Evolutionary conservation across 495 filamentous ascomycete species (phyloP), one percentile per base, ranked within the genome.

Genomic region (Elasticomyces elasticus): DNA sequence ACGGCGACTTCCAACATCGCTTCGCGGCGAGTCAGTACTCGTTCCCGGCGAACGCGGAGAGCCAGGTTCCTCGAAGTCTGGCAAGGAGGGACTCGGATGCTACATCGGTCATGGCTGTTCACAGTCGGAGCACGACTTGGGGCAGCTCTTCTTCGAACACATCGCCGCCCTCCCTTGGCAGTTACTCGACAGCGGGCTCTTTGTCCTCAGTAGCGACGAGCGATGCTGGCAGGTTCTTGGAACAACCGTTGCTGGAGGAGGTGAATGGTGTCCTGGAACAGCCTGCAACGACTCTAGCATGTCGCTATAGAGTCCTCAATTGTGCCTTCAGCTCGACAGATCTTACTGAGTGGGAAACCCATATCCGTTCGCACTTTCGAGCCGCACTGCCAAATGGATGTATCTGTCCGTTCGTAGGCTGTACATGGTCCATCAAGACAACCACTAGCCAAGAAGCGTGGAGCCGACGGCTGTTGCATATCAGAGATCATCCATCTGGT

Each of bases 391-490:
- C 54, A 2, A 42, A 23, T 9, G 17, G 3, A n/a, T 49, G 26
- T 11, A 12, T 19, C 27, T 56, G 54, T 51, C 46, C 46, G n/a
- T 56, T 56, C 40, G 19, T 33, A 31, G 20, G 31, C 17, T 56
- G 54, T 20, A 20, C 26, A 5, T 56, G 54, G 54, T 13, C 17
- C 19, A 9, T 12, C 2, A 35, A 23, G 15, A 27, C 19, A 22
- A 13, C 24, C 4, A 1, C 46, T 15, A 37, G 46, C 17, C n/a
- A 51, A 10, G 12, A 26, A 25, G 51, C 51, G n/a, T 53, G 51
- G 51, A 25, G 25, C 25, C 9, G 19, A n/a, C 51, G 51, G 5
- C 2, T 11, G 2, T 2, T n/a, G 22, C 51, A 53, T 22, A 25
- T 53, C n/a, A 12, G 19, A 2, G 4, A 11, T 12, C 48, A 51